Evolutionary conservation across 495 filamentous ascomycete genomes (phyloP).

Genomic region (Jackrogersella minutella): DNA sequence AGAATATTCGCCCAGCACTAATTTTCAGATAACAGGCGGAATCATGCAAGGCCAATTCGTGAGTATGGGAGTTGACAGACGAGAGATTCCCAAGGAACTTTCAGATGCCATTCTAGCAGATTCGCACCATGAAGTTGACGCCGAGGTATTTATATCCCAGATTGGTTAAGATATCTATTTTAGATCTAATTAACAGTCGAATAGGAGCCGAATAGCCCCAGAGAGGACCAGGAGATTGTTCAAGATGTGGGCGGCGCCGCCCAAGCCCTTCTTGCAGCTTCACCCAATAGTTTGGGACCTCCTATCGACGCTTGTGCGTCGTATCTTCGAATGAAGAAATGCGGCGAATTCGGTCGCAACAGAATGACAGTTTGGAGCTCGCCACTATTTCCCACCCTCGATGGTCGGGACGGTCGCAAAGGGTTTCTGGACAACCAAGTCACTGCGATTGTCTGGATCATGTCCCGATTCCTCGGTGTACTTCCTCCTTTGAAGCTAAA

Average conservation of each 20-base stretch:
- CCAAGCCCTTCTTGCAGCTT: slow-evolving; percentile 21
- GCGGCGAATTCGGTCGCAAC: slow-evolving; percentile 37
- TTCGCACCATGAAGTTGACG: slow-evolving; percentile 34
- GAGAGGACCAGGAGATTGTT: slow-evolving; percentile 11
- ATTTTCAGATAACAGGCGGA: slow-evolving; percentile 24
- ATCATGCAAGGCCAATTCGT: slow-evolving; percentile 30
- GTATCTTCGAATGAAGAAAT: slow-evolving; percentile 37
- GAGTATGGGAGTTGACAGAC: not conserved
- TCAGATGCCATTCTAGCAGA: slow-evolving; percentile 20
- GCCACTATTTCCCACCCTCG: slow-evolving; percentile 27
- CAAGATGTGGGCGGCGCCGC: slow-evolving; percentile 21
- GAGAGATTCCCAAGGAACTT: slow-evolving; percentile 9
- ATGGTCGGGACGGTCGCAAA: slow-evolving; percentile 22
- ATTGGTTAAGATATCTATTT: not conserved
- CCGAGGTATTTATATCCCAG: slow-evolving; percentile 17
- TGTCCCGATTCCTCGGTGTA: slow-evolving; percentile 33
- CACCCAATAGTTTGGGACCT: slow-evolving; percentile 37
- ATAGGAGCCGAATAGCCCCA: slow-evolving; percentile 11
- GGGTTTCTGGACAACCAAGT: slow-evolving; percentile 38
- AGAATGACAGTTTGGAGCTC: slow-evolving; percentile 33
- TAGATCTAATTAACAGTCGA: not conserved
- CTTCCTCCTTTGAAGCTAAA: slow-evolving; percentile 31
- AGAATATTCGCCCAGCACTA: slow-evolving; percentile 9
- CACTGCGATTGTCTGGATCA: slow-evolving; percentile 40
- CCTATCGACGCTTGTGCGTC: slow-evolving; percentile 28